Evolutionary conservation across 176 grass and related monocot genomes (phyloP).

Genomic region (Zea luxurians): DNA sequence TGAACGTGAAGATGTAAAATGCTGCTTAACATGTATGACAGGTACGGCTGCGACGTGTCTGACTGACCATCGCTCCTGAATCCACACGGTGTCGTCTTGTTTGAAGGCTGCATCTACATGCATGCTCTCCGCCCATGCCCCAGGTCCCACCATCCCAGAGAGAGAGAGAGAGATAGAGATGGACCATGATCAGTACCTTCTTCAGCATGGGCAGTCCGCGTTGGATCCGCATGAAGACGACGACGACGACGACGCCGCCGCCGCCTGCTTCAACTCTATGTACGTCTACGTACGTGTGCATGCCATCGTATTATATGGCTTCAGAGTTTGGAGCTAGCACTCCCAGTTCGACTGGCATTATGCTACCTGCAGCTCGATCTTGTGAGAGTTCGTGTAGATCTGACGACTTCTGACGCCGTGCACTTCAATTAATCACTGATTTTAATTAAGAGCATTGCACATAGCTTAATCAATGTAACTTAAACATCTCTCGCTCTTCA

Average conservation of each 20-base stretch:
- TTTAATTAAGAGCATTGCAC: not conserved
- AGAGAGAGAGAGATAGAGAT: too few relatives aligned
- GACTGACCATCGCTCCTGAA: not conserved
- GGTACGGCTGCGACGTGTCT: not conserved
- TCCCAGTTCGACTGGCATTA: slow-evolving; percentile 42
- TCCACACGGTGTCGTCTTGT: not conserved
- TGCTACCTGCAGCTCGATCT: not conserved
- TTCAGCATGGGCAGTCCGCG: too few relatives aligned
- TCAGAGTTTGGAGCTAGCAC: slow-evolving; percentile 38
- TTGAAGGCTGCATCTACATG: too few relatives aligned
- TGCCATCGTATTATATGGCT: slow-evolving; percentile 27
- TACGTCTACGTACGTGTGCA: slow-evolving; percentile 41
- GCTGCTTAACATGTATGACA: not conserved
- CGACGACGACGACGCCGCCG: not conserved
- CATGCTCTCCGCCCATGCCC: too few relatives aligned
- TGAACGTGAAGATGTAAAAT: too few relatives aligned
- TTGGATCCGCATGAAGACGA: slow-evolving; percentile 15
- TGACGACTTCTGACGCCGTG: not conserved
- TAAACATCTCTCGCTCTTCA: not conserved
- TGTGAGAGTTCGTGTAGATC: slow-evolving; percentile 5
- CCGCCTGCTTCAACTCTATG: not conserved
- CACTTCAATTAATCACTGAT: not conserved
- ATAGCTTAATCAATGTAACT: not conserved
- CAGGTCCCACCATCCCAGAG: too few relatives aligned
- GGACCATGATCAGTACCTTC: too few relatives aligned